Conservation (phyloP, 202 grass and related monocot genomes). For the Miscanthus sacchariflorus region DNA sequence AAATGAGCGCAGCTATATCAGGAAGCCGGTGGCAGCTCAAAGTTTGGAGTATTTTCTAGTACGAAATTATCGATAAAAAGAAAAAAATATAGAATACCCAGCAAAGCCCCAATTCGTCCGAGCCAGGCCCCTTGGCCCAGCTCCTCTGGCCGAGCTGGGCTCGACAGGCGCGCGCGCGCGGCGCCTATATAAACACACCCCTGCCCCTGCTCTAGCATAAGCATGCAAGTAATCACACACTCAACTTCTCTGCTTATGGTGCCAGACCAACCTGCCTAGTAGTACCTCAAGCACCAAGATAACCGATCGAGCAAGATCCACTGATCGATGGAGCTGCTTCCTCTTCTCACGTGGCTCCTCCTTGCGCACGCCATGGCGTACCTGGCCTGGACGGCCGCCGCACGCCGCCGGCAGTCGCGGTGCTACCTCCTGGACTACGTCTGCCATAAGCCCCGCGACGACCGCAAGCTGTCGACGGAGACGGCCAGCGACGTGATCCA, state of each 20-base stretch:
- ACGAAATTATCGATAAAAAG: background rate
- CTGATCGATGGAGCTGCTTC: slow-evolving; percentile 33
- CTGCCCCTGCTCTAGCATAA: background rate
- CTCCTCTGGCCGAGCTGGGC: background rate
- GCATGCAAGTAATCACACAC: slow-evolving; percentile 7
- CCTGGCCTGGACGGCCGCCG: background rate
- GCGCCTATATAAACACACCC: background rate
- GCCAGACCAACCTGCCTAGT: background rate
- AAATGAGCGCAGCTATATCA: background rate
- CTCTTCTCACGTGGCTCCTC: slow-evolving; percentile 29
- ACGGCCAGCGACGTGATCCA: slow-evolving; percentile 39
- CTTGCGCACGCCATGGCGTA: slow-evolving; percentile 34
- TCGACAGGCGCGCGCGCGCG: too few species aligned
- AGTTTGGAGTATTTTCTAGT: background rate
- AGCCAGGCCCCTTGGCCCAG: background rate
- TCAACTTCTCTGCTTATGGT: background rate
- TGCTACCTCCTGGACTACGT: slow-evolving; percentile 77
- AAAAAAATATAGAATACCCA: background rate
- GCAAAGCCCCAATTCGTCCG: background rate
- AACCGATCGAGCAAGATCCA: background rate
- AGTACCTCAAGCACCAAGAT: background rate
- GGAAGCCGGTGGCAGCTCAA: background rate
- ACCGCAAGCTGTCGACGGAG: slow-evolving; percentile 47
- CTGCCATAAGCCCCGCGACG: slow-evolving; percentile 56
- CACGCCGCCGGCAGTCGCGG: slow-evolving; percentile 4